A percentile compares a stretch with the other conserved stretches of the same genome.
phyloP scores from a whole-genome alignment of 1,284 basidiomycete species.

The Melampsora occidentalis region DNA sequence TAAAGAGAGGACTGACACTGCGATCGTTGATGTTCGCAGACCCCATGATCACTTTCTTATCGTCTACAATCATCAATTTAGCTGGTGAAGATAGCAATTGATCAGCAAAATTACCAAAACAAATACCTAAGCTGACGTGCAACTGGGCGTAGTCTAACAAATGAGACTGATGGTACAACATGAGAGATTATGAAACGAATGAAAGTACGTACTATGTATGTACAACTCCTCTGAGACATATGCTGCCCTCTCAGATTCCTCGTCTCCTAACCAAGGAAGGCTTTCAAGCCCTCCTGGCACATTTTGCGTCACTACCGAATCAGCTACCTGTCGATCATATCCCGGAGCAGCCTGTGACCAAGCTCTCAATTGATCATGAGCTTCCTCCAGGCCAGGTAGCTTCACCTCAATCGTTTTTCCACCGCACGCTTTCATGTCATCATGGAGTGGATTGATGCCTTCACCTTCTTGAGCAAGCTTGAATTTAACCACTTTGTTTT shows the following conservation, averaged over 20 bases:
- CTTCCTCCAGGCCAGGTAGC: slow-evolving; percentile 50
- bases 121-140: too few species aligned
- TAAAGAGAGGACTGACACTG: slow-evolving; percentile 59
- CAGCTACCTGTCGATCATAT: slow-evolving; percentile 58
- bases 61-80: slow-evolving; percentile 84
- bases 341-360: slow-evolving; percentile 47
- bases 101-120: slow-evolving; percentile 45
- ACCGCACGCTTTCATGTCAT: slow-evolving; percentile 41
- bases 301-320: slow-evolving; percentile 73
- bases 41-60: slow-evolving; percentile 66
- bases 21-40: slow-evolving; percentile 87
- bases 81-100: slow-evolving; percentile 53
- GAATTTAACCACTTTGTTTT: slow-evolving; percentile 47
- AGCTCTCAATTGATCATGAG: slow-evolving; percentile 47
- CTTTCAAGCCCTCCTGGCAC: slow-evolving; percentile 59
- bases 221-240: slow-evolving; percentile 69
- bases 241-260: slow-evolving; percentile 75
- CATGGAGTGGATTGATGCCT: slow-evolving; percentile 39
- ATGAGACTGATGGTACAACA: too few species aligned
- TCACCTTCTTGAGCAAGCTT: slow-evolving; percentile 51
- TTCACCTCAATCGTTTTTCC: slow-evolving; percentile 44
- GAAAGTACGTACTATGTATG: slow-evolving; percentile 60
- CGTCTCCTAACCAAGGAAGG: slow-evolving; percentile 73
- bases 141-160: too few species aligned
- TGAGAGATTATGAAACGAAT: neutral